These are phyloP conservation scores for Clitopilus passeckerianus DNA, from an alignment of 768 basidiomycete species.

Conservation along the genomic window DNA sequence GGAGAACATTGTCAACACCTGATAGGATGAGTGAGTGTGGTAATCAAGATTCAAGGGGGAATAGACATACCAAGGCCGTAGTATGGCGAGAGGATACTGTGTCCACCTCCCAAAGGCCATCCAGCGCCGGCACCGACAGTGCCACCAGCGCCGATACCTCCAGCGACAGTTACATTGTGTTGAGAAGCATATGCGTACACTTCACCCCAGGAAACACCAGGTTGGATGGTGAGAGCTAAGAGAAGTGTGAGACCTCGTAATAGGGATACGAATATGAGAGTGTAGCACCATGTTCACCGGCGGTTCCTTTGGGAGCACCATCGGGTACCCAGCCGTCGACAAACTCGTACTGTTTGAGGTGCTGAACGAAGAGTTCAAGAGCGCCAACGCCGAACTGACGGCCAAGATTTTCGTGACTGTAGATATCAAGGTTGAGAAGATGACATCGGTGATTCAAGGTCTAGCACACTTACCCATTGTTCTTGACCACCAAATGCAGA, in stretches of 20 bases:
- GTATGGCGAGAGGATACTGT: constrained; percentile 25
- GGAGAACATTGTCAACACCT: constrained; percentile 36
- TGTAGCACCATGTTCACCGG: neutral
- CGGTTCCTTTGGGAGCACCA: constrained; percentile 5
- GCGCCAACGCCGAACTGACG: constrained; percentile 33
- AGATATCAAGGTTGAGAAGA: constrained; percentile 5
- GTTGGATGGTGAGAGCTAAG: constrained; percentile 23
- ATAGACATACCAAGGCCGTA: constrained; percentile 29
- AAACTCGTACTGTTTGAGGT: constrained; percentile 26
- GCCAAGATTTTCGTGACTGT: constrained; percentile 37
- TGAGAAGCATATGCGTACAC: constrained; percentile 25
- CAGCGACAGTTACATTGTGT: constrained; percentile 29
- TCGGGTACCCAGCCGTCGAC: constrained; percentile 10
- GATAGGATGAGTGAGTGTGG: constrained; percentile 13
- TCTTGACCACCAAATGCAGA: constrained; percentile 29
- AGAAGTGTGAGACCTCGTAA: neutral
- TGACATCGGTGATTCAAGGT: neutral
- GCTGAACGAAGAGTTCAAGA: constrained; percentile 34
- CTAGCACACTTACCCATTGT: constrained; percentile 19
- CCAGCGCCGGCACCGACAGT: constrained; percentile 39
- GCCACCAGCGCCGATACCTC: constrained; percentile 25
- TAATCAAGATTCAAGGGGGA: constrained; percentile 20
- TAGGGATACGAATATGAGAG: too few relatives aligned
- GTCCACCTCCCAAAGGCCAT: constrained; percentile 38
- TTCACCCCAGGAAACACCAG: constrained; percentile 33